Conservation (phyloP, 1,284 basidiomycete genomes). For the Melampsora medusae region DNA sequence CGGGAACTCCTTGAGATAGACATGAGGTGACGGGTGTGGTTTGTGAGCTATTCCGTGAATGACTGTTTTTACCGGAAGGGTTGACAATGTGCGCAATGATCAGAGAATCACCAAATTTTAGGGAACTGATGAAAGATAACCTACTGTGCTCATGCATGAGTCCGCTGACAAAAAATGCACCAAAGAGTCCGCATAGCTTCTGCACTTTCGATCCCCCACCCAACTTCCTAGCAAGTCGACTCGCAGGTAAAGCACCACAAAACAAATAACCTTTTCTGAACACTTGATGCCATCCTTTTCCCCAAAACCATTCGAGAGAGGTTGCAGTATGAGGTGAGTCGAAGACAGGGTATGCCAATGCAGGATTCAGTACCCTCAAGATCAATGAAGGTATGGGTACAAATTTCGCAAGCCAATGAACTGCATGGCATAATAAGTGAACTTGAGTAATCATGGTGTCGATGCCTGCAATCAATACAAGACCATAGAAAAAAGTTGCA, state of each 20-base stretch:
- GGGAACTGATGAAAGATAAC: not conserved
- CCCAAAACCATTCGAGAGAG: constrained; percentile 30
- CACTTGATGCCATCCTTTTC: constrained; percentile 30
- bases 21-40: constrained; percentile 17
- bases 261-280: constrained; percentile 17
- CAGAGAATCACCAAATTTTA: not conserved
- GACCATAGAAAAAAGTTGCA: constrained; percentile 7
- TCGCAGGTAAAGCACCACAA: constrained; percentile 23
- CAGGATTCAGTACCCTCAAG: constrained; percentile 16
- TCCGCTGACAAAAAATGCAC: constrained; percentile 27
- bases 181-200: constrained; percentile 12
- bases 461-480: constrained; percentile 12
- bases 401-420: constrained; percentile 1
- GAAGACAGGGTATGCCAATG: constrained; percentile 55
- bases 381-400: not conserved
- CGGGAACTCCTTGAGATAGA: constrained; percentile 11
- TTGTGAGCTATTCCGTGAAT: not conserved
- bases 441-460: constrained; percentile 9
- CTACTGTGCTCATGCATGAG: constrained; percentile 33
- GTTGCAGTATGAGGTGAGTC: constrained; percentile 58
- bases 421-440: not conserved
- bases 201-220: constrained; percentile 1
- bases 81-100: not conserved
- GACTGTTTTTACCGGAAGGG: not conserved
- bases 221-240: not conserved